These are phyloP conservation scores for Dioscorea dumetorum DNA, from an alignment of 106 monocot species.

Conservation along the genomic window DNA sequence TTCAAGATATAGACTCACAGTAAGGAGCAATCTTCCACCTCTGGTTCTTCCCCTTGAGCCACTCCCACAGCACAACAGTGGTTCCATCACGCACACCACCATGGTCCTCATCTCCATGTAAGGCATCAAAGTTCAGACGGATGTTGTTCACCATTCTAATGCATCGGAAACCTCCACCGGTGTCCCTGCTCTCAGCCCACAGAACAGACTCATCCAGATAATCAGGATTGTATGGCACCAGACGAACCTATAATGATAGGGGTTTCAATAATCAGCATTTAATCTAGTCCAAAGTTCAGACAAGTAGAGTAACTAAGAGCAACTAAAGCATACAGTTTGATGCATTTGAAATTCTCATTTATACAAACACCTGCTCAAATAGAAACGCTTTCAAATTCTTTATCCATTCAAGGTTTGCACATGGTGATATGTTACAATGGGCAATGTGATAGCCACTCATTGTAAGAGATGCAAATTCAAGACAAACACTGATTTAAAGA, in stretches of 20 bases:
- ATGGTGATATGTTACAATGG: too few relatives aligned
- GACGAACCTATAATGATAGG: constrained; percentile 13
- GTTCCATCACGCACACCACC: constrained; percentile 17
- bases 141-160: constrained; percentile 21
- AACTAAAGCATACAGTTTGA: too few relatives aligned
- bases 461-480: too few relatives aligned
- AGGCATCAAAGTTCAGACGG: constrained; percentile 13
- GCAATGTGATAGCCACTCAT: too few relatives aligned
- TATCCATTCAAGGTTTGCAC: too few relatives aligned
- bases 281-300: neutral
- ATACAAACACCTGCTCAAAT: too few relatives aligned
- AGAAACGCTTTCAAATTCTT: too few relatives aligned
- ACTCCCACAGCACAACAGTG: constrained; percentile 11
- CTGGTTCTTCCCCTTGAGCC: constrained; percentile 12
- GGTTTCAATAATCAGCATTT: neutral
- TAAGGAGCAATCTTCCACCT: constrained; percentile 13
- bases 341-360: too few relatives aligned
- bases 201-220: constrained; percentile 32
- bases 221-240: constrained; percentile 22
- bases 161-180: constrained; percentile 4
- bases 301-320: neutral
- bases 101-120: constrained; percentile 11
- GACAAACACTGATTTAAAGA: too few relatives aligned
- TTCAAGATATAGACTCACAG: neutral
- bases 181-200: constrained; percentile 37